phyloP scores from a whole-genome alignment of 2,329 filamentous ascomycete species.

The Neonectria faginata region DNA sequence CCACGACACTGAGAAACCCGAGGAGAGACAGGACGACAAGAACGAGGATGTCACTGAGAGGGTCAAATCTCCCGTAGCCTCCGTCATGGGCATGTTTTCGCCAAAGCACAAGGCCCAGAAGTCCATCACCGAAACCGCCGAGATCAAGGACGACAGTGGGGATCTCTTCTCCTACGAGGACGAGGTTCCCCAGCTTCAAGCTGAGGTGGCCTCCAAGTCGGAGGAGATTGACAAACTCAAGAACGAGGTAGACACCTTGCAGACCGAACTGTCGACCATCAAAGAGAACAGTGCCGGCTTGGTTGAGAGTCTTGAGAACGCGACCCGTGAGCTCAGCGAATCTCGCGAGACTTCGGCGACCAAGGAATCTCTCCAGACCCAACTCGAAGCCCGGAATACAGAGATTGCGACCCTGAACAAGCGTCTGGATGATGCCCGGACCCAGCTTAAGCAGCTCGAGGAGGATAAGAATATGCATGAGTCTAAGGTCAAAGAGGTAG shows the following conservation, averaged over 20 bases:
- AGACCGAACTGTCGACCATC: conserved; percentile 76
- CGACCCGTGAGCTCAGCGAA: conserved; percentile 71
- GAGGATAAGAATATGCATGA: conserved; percentile 49
- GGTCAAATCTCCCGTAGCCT: conserved; percentile 60
- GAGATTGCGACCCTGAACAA: conserved; percentile 65
- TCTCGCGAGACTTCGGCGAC: conserved; percentile 55
- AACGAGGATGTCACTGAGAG: conserved; percentile 41
- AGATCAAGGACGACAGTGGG: conserved; percentile 59
- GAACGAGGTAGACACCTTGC: conserved; percentile 74
- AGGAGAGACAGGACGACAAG: conserved; percentile 49
- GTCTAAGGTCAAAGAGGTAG: conserved; percentile 52
- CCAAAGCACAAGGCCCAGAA: conserved; percentile 57
- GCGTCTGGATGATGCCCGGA: conserved; percentile 57
- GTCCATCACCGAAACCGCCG: conserved; percentile 43
- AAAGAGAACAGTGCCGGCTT: conserved; percentile 78
- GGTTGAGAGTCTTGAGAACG: conserved; percentile 74
- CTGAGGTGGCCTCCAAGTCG: conserved; percentile 76
- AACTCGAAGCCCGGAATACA: conserved; percentile 60
- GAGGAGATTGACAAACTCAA: conserved; percentile 79
- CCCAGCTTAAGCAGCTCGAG: conserved; percentile 59
- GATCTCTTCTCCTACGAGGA: conserved; percentile 95
- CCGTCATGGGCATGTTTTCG: conserved; percentile 63
- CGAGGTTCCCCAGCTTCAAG: conserved; percentile 84
- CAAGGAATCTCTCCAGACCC: conserved; percentile 60
- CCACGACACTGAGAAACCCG: conserved; percentile 48